Evolutionary conservation across 495 filamentous ascomycete species (phyloP).

Genomic region (Penicillium argentinense): DNA sequence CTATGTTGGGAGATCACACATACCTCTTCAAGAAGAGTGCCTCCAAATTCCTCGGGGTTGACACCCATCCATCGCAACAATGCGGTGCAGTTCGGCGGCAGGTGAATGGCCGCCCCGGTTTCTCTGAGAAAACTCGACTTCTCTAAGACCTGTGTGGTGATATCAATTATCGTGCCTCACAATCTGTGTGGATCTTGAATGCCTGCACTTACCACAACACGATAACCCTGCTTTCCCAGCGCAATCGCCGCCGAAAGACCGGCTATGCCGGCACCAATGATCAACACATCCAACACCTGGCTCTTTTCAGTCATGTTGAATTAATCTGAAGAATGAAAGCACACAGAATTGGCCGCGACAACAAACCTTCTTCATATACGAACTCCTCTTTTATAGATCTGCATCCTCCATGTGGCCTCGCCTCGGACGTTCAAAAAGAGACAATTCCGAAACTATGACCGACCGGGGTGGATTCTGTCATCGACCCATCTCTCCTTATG

Average conservation of each 20-base stretch:
- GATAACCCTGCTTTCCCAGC: conserved; percentile 31
- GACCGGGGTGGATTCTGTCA: background rate
- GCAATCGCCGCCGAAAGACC: conserved; percentile 33
- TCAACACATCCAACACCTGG: conserved; percentile 20
- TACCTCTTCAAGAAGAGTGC: conserved; percentile 27
- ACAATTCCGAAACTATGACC: background rate
- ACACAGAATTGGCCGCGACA: too few species aligned
- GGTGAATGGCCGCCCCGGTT: conserved; percentile 54
- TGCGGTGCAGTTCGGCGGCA: conserved; percentile 50
- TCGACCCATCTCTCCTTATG: background rate
- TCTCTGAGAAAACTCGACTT: conserved; percentile 53
- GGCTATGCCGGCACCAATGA: conserved; percentile 33
- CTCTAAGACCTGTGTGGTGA: conserved; percentile 43
- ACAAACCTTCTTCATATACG: too few species aligned
- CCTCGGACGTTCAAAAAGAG: background rate
- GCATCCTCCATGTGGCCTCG: too few species aligned
- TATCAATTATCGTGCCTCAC: background rate
- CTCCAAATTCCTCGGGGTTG: conserved; percentile 35
- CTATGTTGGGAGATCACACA: background rate
- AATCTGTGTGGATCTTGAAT: too few species aligned
- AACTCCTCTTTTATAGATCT: too few species aligned
- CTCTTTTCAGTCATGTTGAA: background rate
- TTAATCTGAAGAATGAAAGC: background rate
- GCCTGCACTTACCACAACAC: conserved; percentile 22
- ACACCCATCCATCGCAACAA: conserved; percentile 50